Evolutionary conservation across 495 filamentous ascomycete genomes (phyloP), one percentile per base, ranked within the genome.

Genomic region (Opeltia flavorubescens): DNA sequence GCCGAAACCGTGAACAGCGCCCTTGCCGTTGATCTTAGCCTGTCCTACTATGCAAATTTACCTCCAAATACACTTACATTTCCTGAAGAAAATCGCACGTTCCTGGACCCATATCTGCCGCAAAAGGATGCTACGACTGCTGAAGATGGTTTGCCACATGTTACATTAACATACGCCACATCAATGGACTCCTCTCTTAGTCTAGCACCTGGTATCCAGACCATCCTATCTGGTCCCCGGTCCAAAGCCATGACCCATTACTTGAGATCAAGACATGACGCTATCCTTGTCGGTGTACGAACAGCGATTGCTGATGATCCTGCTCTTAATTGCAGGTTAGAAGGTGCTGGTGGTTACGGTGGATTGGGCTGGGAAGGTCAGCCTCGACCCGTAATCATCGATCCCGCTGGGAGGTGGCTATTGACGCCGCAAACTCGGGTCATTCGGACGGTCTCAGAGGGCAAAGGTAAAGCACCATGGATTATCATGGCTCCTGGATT

Each of bases 241-340:
- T 80, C 86, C 12, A 95, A 94, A 60, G 71, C 82, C 43, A 86
- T 96, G 81, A 95, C 89, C 1, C 89, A 96, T 60, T 86, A 81
- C 60, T 72, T 96, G 15, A 83, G 89, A 46, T 77, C 77, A 5
- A 72, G 71, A 11, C 88, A 96, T 62, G 78, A 85, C 50, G 86
- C 84, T 12, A 93, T 96, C 46, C 67, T 89, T 9, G 68, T 96
- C 20, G 89, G 89, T 8, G 81, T 83, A 6, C 81, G 83, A 4
- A 96, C 89, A 12, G 86, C 85, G 15, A 66, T 83, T 36, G 78
- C 82, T 11, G 89, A 96, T 54, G 80, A 96, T 54, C 89, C 89
- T 2, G 77, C 75, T 5, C 65, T 96, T 36, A 94, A 93, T 56
- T 86, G 78, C 55, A 74, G 86, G 11, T 66, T 88, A 18, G 70